Evolutionary conservation across 192 early-diverging fungal genomes (phyloP), one percentile per base, ranked within the genome.

Genomic region (Gonapodya sp.): DNA sequence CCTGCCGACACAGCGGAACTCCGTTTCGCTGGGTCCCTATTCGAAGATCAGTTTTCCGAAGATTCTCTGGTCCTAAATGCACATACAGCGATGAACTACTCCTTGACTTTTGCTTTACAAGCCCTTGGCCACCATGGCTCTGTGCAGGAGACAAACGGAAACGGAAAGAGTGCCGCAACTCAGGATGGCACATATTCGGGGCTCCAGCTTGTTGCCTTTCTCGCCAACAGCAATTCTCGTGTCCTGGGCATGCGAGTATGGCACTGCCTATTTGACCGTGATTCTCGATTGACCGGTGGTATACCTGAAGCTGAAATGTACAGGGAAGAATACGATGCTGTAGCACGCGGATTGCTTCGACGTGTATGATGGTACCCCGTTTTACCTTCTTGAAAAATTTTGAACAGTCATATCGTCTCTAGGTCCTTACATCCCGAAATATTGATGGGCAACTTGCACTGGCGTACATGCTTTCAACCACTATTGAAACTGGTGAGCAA

Each of bases 51-150:
- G 14, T 93, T 88, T 80, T 78, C 82, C 1, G 92, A 92, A 81
- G 87, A 84, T 14, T 89, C 89, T 0, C 84, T 93, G 1, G 91
- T 93, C 2, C 84, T 93, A 31, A 88, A 89, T 18, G 91, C 92
- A 0, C 84, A 81, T 16, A 82, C 82, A 37, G 82, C 90, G 1
- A 90, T 93, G 91, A 24, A 64, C 8, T 16, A 16, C 24, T 64
- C 8, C 24, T 24, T 64, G 8, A 24, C 8, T 8, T 64, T 64
- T 64, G 46, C 24, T 64, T 24, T 64, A 24, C 8, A 64, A 16
- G 8, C 46, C 8, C 24, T 64, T 64, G 46, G 24, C 46, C n/a
- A n/a, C n/a, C n/a, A n/a, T n/a, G 24, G 46, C 46, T 16, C 8
- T 16, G 46, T 16, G 24, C 8, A 64, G 8, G 24, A 64, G 24